phyloP scores from a whole-genome alignment of 1,139 yeast species.

The Wickerhamiella pararugosa region DNA sequence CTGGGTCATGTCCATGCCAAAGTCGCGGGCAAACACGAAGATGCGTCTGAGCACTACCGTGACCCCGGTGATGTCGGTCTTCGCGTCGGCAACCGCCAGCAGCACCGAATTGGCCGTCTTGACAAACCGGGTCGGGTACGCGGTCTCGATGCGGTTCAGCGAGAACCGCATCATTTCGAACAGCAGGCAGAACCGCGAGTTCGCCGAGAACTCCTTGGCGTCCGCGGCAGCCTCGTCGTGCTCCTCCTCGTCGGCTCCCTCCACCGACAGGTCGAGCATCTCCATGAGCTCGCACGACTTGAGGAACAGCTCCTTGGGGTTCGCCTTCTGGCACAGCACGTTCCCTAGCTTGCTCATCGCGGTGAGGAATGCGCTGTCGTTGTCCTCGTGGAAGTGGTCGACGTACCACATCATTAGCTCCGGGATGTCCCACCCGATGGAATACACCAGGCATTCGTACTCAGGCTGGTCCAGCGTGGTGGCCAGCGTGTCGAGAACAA shows the following conservation, averaged over 20 bases:
- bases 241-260: constrained; percentile 3
- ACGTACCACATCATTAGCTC: constrained; percentile 34
- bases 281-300: constrained; percentile 40
- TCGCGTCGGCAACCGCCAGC: constrained; percentile 31
- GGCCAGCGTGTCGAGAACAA: constrained; percentile 30
- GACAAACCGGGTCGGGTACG: constrained; percentile 64
- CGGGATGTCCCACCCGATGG: constrained; percentile 86
- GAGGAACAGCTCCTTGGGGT: constrained; percentile 63
- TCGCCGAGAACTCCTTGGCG: constrained; percentile 28
- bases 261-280: constrained; percentile 1
- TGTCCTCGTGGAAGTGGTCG: constrained; percentile 15
- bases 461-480: constrained; percentile 26
- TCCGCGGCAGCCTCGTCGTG: constrained; percentile 1
- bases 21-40: constrained; percentile 53
- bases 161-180: constrained; percentile 45
- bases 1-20: constrained; percentile 32
- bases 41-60: constrained; percentile 43
- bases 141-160: constrained; percentile 40
- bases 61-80: constrained; percentile 22
- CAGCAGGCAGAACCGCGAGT: constrained; percentile 46
- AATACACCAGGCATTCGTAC: constrained; percentile 31
- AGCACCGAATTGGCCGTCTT: constrained; percentile 47
- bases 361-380: constrained; percentile 11
- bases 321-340: constrained; percentile 48
- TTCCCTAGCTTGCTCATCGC: constrained; percentile 14